Evolutionary conservation across 129 eudicot species (phyloP).

Genomic region (Flaveria trinervia): DNA sequence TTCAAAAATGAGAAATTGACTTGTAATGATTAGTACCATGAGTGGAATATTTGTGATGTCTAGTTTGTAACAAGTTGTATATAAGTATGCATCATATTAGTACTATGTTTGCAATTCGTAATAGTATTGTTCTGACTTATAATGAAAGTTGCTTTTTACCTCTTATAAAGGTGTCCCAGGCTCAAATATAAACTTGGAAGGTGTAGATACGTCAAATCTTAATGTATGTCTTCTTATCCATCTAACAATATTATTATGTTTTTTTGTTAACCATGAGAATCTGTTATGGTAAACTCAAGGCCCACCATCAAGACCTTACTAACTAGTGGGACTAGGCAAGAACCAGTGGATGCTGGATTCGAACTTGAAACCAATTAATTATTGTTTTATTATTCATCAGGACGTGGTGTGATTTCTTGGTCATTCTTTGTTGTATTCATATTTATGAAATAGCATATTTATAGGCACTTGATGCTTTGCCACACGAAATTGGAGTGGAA

Average conservation of each 20-base stretch:
- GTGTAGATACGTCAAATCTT: constrained; percentile 36
- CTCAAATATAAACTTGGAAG: constrained; percentile 30
- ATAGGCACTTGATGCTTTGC: constrained; percentile 63
- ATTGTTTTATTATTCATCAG: not conserved
- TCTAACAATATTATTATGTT: not conserved
- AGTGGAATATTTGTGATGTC: not conserved
- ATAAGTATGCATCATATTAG: not conserved
- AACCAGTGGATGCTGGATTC: too few species aligned
- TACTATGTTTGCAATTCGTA: constrained; percentile 1
- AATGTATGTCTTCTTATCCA: constrained; percentile 39
- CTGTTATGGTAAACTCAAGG: too few species aligned
- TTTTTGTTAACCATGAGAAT: too few species aligned
- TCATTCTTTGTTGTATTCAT: constrained; percentile 15
- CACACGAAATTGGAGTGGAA: constrained; percentile 47
- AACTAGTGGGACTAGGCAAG: too few species aligned
- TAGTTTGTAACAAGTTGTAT: not conserved
- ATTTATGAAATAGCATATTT: constrained; percentile 30
- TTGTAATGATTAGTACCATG: not conserved
- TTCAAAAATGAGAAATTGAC: not conserved
- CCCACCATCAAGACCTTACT: too few species aligned
- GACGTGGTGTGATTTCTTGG: not conserved
- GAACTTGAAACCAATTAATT: not conserved
- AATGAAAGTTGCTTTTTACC: constrained; percentile 18
- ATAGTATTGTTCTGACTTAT: not conserved
- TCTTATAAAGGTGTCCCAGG: constrained; percentile 40